Percentiles rank a stretch among this genome's conserved stretches.
These are phyloP conservation scores for Penicillium griseofulvum DNA, from an alignment of 2,329 filamentous ascomycete species.

Conservation along the genomic window DNA sequence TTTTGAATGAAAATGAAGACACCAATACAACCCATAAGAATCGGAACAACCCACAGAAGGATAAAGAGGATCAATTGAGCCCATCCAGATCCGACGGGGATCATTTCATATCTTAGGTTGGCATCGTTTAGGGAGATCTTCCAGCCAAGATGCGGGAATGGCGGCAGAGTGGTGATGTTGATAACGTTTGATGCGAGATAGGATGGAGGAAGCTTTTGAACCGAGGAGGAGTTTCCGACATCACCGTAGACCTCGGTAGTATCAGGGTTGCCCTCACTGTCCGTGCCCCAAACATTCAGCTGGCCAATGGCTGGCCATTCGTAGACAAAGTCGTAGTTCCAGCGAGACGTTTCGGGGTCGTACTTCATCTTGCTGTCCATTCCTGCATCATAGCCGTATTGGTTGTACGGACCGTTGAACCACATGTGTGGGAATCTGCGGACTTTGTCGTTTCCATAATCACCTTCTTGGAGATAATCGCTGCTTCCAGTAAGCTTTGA, in stretches of 20 bases:
- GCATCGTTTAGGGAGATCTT: conserved; percentile 56
- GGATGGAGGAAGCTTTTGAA: conserved; percentile 62
- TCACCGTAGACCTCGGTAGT: conserved; percentile 59
- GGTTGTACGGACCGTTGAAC: conserved; percentile 61
- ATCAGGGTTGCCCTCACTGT: conserved; percentile 61
- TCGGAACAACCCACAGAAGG: conserved; percentile 54
- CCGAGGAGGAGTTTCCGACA: conserved; percentile 57
- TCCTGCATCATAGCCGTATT: conserved; percentile 63
- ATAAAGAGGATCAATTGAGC: conserved; percentile 55
- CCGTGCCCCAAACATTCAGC: conserved; percentile 65
- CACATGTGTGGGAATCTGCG: conserved; percentile 62
- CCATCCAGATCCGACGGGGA: conserved; percentile 53
- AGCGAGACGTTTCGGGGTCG: conserved; percentile 47
- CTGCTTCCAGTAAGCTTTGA: conserved; percentile 58
- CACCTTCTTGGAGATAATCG: conserved; percentile 59
- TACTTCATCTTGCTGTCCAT: conserved; percentile 53
- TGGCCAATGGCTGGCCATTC: conserved; percentile 64
- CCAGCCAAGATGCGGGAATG: conserved; percentile 56
- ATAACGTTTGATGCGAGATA: conserved; percentile 55
- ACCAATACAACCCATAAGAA: conserved; percentile 49
- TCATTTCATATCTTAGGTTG: conserved; percentile 50
- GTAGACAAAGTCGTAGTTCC: conserved; percentile 60
- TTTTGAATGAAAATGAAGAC: conserved; percentile 59
- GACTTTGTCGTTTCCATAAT: conserved; percentile 42
- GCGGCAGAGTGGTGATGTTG: conserved; percentile 58